These are phyloP conservation scores for Venturia carpophila DNA, from an alignment of 2,329 filamentous ascomycete species.

Conservation along the genomic window DNA sequence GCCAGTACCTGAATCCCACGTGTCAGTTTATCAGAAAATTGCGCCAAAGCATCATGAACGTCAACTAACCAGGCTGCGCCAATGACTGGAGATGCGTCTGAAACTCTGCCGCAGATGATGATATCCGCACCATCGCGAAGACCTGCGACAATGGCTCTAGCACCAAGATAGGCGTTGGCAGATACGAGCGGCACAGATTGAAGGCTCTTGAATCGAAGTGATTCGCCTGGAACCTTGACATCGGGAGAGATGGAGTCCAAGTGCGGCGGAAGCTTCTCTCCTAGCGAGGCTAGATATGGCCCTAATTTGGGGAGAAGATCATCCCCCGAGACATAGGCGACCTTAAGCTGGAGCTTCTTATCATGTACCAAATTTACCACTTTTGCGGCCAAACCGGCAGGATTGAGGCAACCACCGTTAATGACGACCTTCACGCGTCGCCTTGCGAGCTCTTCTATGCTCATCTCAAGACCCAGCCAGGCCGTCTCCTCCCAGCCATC, in stretches of 20 bases:
- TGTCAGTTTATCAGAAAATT: neutral
- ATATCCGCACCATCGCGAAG: slow-evolving; percentile 37
- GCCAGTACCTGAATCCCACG: slow-evolving; percentile 36
- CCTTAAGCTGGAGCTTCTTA: slow-evolving; percentile 32
- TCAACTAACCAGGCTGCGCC: slow-evolving; percentile 34
- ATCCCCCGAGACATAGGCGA: slow-evolving; percentile 42
- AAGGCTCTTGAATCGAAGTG: slow-evolving; percentile 33
- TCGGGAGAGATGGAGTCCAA: slow-evolving; percentile 36
- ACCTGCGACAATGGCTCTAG: slow-evolving; percentile 36
- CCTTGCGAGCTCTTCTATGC: slow-evolving; percentile 39
- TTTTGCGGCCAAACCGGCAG: slow-evolving; percentile 43
- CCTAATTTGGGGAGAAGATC: slow-evolving; percentile 33
- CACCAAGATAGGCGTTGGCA: slow-evolving; percentile 37
- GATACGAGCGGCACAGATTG: slow-evolving; percentile 30
- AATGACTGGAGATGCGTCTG: slow-evolving; percentile 38
- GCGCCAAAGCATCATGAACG: slow-evolving; percentile 4
- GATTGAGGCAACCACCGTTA: slow-evolving; percentile 51
- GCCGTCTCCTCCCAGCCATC: slow-evolving; percentile 40
- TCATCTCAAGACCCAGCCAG: slow-evolving; percentile 42
- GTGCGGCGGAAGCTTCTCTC: slow-evolving; percentile 31
- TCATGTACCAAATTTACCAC: slow-evolving; percentile 34
- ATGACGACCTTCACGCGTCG: slow-evolving; percentile 48
- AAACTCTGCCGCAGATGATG: slow-evolving; percentile 38
- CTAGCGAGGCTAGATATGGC: slow-evolving; percentile 24
- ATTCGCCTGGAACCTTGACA: slow-evolving; percentile 30